Evolutionary conservation across 1,284 basidiomycete species (phyloP).

Genomic region (Termitomyces sp.): DNA sequence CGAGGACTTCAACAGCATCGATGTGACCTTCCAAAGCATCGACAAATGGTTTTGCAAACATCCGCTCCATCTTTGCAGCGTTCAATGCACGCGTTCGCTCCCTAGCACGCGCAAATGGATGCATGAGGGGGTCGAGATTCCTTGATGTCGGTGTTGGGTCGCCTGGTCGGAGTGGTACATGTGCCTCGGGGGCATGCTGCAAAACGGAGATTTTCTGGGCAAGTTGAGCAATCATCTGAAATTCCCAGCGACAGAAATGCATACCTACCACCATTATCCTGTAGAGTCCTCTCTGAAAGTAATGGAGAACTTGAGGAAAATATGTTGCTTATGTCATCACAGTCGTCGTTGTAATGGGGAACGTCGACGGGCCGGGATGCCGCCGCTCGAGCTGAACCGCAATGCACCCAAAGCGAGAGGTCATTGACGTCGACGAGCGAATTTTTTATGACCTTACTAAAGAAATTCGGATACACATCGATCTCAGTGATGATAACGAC

Average conservation of each 20-base stretch:
- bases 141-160: constrained; percentile 85
- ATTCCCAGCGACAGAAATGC: neutral
- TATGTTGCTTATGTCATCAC: constrained; percentile 11
- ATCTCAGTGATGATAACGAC: constrained; percentile 15
- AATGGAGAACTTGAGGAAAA: constrained; percentile 3
- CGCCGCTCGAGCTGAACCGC: neutral
- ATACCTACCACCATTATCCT: constrained; percentile 20
- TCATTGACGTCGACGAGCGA: constrained; percentile 17
- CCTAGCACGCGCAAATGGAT: constrained; percentile 89
- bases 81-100: constrained; percentile 94
- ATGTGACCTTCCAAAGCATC: constrained; percentile 88
- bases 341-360: neutral
- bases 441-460: constrained; percentile 12
- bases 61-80: constrained; percentile 93
- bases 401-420: neutral
- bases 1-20: constrained; percentile 91
- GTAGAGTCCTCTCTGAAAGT: neutral
- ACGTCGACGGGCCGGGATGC: neutral
- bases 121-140: constrained; percentile 91
- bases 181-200: constrained; percentile 75
- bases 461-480: constrained; percentile 5
- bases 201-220: constrained; percentile 82
- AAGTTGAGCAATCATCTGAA: constrained; percentile 1
- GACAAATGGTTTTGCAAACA: constrained; percentile 97
- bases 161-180: constrained; percentile 67